These are phyloP conservation scores for Neocallimastix lanati DNA, from an alignment of 192 early-diverging fungal species.

Conservation along the genomic window DNA sequence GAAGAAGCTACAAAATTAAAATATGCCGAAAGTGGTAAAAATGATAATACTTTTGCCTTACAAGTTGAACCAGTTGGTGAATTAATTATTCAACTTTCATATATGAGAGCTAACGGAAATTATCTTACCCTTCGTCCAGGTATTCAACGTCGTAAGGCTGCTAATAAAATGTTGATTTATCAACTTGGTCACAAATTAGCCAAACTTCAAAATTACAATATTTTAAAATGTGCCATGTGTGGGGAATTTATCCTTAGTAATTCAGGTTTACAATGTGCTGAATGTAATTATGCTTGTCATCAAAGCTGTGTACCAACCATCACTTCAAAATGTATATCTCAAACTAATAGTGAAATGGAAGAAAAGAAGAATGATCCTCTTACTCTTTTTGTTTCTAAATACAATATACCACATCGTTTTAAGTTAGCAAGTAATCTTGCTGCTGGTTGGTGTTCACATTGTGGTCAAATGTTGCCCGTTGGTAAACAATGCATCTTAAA, in stretches of 20 bases:
- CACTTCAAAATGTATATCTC: constrained; percentile 76
- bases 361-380: neutral
- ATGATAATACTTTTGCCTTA: neutral
- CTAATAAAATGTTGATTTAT: neutral
- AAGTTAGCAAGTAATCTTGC: constrained; percentile 61
- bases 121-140: neutral
- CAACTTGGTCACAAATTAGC: constrained; percentile 83
- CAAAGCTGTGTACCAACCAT: constrained; percentile 70
- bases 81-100: neutral
- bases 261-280: constrained; percentile 79
- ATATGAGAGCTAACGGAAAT: neutral
- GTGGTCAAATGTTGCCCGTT: constrained; percentile 84
- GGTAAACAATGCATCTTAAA: constrained; percentile 35
- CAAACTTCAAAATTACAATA: constrained; percentile 75
- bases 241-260: constrained; percentile 82
- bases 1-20: neutral
- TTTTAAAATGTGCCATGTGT: constrained; percentile 95
- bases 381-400: constrained; percentile 34
- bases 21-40: neutral
- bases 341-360: constrained; percentile 32
- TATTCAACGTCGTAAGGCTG: neutral
- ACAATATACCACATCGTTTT: constrained; percentile 93
- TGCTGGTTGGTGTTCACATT: constrained; percentile 95
- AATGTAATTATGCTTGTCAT: constrained; percentile 87
- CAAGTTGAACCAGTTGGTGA: neutral